These are phyloP conservation scores for Balakata baccata DNA, from an alignment of 345 rosid genomes.

Conservation along the genomic window DNA sequence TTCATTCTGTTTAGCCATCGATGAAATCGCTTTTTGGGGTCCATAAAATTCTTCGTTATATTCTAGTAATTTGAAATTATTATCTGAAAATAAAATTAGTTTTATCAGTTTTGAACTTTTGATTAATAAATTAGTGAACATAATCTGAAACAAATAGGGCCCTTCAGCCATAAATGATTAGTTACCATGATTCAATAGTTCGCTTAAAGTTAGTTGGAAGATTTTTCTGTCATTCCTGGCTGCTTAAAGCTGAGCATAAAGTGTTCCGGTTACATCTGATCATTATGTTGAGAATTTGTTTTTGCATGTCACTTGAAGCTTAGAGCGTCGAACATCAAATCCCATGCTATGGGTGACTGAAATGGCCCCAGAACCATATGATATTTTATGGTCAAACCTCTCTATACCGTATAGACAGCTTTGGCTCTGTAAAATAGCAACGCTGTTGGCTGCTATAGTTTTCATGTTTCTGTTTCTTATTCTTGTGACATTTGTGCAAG, in stretches of 20 bases:
- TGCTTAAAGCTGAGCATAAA: neutral
- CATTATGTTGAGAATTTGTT: neutral
- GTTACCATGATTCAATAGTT: neutral
- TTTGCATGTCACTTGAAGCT: neutral
- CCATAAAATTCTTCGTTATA: neutral
- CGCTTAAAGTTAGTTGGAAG: neutral
- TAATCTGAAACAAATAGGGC: too few relatives aligned
- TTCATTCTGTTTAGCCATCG: neutral
- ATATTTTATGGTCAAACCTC: slow-evolving; percentile 87
- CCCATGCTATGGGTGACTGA: slow-evolving; percentile 95
- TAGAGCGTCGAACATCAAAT: slow-evolving; percentile 58
- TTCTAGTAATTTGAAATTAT: neutral
- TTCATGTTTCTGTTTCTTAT: slow-evolving; percentile 71
- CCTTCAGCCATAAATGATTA: too few relatives aligned
- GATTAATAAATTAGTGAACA: too few relatives aligned
- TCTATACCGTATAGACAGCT: slow-evolving; percentile 72
- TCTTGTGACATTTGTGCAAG: slow-evolving; percentile 80
- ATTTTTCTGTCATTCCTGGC: neutral
- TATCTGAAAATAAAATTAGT: neutral
- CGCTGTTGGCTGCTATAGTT: slow-evolving; percentile 53
- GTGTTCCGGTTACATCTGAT: neutral
- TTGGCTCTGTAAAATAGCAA: slow-evolving; percentile 78
- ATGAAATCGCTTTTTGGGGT: neutral
- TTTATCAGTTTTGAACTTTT: neutral
- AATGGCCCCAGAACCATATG: slow-evolving; percentile 88